Evolutionary conservation across 2,329 filamentous ascomycete species (phyloP), one percentile per base, ranked within the genome.

Genomic region (Trichoderma cornu-damae): DNA sequence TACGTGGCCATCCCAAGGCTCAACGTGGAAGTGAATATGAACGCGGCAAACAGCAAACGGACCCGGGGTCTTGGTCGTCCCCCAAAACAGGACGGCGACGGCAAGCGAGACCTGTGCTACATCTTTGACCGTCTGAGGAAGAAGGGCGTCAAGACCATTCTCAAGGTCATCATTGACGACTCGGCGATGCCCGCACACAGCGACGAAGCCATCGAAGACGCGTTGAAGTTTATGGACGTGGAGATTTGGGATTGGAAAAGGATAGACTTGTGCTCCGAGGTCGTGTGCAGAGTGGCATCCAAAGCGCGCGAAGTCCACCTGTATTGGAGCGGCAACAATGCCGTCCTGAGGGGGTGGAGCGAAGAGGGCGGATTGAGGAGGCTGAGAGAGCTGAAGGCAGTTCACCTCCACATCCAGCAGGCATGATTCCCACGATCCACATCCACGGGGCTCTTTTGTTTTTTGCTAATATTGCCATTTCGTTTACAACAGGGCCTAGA

Each of bases 291-390:
- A 34, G 49, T 57, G 14, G 49, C 58, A 8, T 53, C 58, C 9
- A 59, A 53, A 47, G 54, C 53, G 6, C 47, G 54, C 20, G 57
- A 50, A 3, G 57, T 72, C 4, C 54, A 64, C 6, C 60, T 73
- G 1, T 67, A 68, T 34, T 71, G 65, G 64, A 67, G 64, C 46
- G 69, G 70, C 3, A 72, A 68, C 53, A 69, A 69, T 46, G 65
- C 69, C 3, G 64, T 71, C 6, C 60, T 73, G 6, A 59, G 64
- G 14, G 66, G 64, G 0, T 72, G 70, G 70, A 65, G 65, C 22
- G 67, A 66, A 6, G 47, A 58, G 1, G 65, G 62, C 2, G 69
- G 69, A 2, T 57, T 66, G 51, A 53, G 58, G 48, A 61, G 58
- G 37, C 50, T 70, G 4, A 56, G 55, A 24, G 59, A 68, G 26